Conservation (phyloP, 257 asterid genomes). For the Petunia secreta region DNA sequence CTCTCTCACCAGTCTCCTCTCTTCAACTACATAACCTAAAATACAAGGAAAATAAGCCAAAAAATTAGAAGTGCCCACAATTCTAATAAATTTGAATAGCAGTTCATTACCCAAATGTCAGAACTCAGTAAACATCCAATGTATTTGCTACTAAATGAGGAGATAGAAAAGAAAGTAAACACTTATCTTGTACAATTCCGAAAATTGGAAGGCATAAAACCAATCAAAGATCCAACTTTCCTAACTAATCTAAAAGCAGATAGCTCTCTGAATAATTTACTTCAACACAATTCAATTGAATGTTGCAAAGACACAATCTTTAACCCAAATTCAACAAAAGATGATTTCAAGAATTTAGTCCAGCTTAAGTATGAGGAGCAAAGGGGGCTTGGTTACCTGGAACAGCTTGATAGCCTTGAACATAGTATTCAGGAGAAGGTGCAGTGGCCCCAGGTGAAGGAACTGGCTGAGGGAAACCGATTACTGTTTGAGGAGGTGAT, state of each 20-base stretch:
- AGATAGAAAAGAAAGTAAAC: neutral
- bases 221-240: neutral
- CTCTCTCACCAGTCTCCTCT: constrained; percentile 66
- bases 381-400: constrained; percentile 51
- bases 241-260: neutral
- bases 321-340: neutral
- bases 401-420: constrained; percentile 83
- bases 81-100: neutral
- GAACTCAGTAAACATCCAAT: neutral
- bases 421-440: constrained; percentile 55
- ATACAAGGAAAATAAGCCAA: neutral
- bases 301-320: neutral
- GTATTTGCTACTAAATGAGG: neutral
- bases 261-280: neutral
- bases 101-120: constrained; percentile 20
- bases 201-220: neutral
- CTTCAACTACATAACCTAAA: constrained; percentile 72
- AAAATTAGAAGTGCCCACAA: neutral
- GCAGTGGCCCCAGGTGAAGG: constrained; percentile 79
- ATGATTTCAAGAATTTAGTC: neutral
- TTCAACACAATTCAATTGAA: neutral
- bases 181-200: constrained; percentile 5
- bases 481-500: constrained; percentile 66
- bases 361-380: neutral
- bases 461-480: constrained; percentile 85